phyloP scores from a whole-genome alignment of 192 early-diverging fungal species.

The Gryganskiella cystojenkinii region DNA sequence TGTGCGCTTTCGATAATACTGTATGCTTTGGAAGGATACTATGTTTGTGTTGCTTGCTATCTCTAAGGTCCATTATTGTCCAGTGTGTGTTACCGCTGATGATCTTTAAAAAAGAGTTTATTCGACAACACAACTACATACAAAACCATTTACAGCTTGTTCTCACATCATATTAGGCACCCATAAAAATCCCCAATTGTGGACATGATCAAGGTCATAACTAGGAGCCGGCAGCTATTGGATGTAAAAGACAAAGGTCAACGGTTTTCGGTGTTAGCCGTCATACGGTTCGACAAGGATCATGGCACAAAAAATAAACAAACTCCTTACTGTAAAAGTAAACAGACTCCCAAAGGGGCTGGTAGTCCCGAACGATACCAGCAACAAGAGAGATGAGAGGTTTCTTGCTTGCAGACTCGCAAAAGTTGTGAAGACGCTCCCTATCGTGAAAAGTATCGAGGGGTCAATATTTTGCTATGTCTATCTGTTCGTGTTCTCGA shows the following conservation, averaged over 20 bases:
- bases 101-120: too few relatives aligned
- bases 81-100: too few relatives aligned
- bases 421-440: conserved; percentile 70
- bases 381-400: conserved; percentile 82
- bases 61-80: too few relatives aligned
- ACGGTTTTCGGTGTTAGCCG: too few relatives aligned
- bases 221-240: conserved; percentile 9
- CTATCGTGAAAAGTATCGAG: conserved; percentile 28
- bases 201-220: background rate
- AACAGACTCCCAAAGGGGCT: conserved; percentile 89
- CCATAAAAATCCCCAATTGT: too few relatives aligned
- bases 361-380: conserved; percentile 86
- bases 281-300: too few relatives aligned
- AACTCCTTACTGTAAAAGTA: conserved; percentile 82
- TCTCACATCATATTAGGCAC: too few relatives aligned
- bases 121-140: too few relatives aligned
- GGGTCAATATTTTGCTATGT: background rate
- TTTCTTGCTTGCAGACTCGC: conserved; percentile 74
- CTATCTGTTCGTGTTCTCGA: too few relatives aligned
- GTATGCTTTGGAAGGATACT: too few relatives aligned
- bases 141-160: too few relatives aligned
- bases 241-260: background rate
- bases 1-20: background rate
- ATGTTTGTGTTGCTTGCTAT: too few relatives aligned
- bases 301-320: background rate